phyloP scores from a whole-genome alignment of 345 rosid species.

The Salix viminalis region DNA sequence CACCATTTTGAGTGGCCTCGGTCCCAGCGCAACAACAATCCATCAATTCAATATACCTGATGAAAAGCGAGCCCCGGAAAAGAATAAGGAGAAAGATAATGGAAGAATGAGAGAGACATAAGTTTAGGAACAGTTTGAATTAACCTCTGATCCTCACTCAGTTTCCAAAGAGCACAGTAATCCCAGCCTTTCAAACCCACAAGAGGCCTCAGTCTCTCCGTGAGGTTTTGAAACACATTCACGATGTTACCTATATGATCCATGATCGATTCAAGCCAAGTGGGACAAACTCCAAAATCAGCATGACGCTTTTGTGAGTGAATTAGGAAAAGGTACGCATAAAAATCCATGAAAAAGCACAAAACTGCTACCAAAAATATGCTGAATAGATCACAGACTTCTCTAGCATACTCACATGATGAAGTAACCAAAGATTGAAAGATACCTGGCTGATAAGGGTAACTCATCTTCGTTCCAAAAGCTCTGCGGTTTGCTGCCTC shows the following conservation, averaged over 20 bases:
- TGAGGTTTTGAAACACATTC: conserved; percentile 44
- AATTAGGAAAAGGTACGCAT: neutral
- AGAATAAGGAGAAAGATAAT: conserved; percentile 1
- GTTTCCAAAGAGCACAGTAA: conserved; percentile 76
- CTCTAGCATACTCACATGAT: neutral
- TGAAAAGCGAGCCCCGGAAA: neutral
- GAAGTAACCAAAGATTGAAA: neutral
- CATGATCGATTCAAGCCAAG: neutral
- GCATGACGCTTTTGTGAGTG: neutral
- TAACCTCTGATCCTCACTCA: conserved; percentile 86
- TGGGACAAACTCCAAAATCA: neutral
- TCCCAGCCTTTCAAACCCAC: conserved; percentile 76
- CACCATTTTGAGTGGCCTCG: conserved; percentile 37
- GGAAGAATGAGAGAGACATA: neutral
- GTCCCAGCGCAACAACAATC: conserved; percentile 84
- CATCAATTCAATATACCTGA: conserved; percentile 62
- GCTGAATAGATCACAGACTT: neutral
- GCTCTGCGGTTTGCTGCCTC: neutral
- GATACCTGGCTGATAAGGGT: neutral
- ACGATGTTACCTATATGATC: conserved; percentile 26
- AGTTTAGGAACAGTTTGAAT: neutral
- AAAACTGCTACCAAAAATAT: neutral
- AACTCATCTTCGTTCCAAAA: neutral
- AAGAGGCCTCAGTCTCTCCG: conserved; percentile 65
- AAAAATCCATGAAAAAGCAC: neutral